Percentiles rank a stretch among this genome's conserved stretches.
Conservation (phyloP, 306 rosid species). For the Quercus aquifolioides region DNA sequence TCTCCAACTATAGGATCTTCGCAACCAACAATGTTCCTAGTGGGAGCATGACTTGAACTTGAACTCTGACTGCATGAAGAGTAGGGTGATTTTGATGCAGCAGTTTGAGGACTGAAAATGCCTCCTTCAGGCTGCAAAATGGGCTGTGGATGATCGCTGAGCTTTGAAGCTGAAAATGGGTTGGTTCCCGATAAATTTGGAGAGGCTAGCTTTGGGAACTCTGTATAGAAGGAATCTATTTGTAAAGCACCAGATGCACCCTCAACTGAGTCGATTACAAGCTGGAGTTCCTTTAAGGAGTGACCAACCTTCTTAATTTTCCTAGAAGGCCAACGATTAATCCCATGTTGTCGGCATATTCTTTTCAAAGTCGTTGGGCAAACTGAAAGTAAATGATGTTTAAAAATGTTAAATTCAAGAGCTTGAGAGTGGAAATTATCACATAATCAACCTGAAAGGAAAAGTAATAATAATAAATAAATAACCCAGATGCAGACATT, state of each 20-base stretch:
- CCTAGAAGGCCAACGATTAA: slow-evolving; percentile 96
- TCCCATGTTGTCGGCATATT: slow-evolving; percentile 94
- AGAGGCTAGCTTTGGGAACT: slow-evolving; percentile 74
- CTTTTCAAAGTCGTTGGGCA: slow-evolving; percentile 94
- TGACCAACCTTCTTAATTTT: slow-evolving; percentile 97
- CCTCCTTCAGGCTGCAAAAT: slow-evolving; percentile 37
- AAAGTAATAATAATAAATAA: too few species aligned
- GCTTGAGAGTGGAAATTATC: slow-evolving; percentile 9
- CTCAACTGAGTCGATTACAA: slow-evolving; percentile 84
- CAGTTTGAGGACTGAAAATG: slow-evolving; percentile 42
- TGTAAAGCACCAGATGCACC: slow-evolving; percentile 85
- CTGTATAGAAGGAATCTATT: slow-evolving; percentile 75
- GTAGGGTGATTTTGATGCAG: slow-evolving; percentile 59
- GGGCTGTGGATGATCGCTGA: slow-evolving; percentile 37
- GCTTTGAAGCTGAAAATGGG: slow-evolving; percentile 53
- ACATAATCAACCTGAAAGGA: not conserved
- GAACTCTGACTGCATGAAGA: slow-evolving; percentile 72
- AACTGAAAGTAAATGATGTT: slow-evolving; percentile 40
- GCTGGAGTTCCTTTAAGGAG: slow-evolving; percentile 88
- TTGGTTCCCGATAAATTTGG: slow-evolving; percentile 53
- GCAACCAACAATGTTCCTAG: slow-evolving; percentile 23
- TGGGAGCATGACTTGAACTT: slow-evolving; percentile 58
- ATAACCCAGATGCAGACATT: too few species aligned
- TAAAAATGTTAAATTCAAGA: slow-evolving; percentile 9
- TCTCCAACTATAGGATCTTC: slow-evolving; percentile 43